Evolutionary conservation across 352 stramenopile genomes (phyloP), one percentile per base, ranked within the genome.

Genomic region (Phytophthora nicotianae): DNA sequence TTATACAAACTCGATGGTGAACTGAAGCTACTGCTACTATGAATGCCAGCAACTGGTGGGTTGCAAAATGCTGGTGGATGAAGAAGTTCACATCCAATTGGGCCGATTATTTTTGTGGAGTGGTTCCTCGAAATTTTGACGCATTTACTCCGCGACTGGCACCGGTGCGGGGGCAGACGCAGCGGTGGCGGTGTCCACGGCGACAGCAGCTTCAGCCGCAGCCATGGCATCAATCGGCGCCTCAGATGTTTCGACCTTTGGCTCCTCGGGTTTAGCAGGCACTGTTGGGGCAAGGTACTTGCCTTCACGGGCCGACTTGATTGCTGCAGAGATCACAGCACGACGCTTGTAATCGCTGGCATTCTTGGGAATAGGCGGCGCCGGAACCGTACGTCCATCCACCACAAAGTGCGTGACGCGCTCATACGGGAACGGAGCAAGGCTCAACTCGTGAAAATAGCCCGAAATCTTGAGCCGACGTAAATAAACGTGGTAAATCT

Each of bases 391-490:
- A 27, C 77, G 79, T 38, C 83, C 83, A 35, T 92, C 83, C 40
- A 95, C 83, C n/a, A 93, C 82, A 57, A 95, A 87, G 45, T 95
- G 86, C 49, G 86, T 93, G 24, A 92, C 86, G 35, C 82, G 81
- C 29, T 95, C 83, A 40, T 95, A 95, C n/a, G 86, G 86, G 65
- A 95, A 95, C 19, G 71, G 60, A 47, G 68, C 55, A 26, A 95
- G 53, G 24, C 67, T 78, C 8, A 72, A 59, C 48, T 95, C 86
- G 72, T 93, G 81, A 47, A 93, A 95, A 58, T 79, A 92, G 7
- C 82, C 86, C 2, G 60, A 74, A 50, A 85, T 81, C 57, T 83
- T 81, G 26, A 93, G 74, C 3, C 86, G 83, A n/a, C 86, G 86
- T 37, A 95, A 72, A 35, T 89, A 74, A 19, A 95, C 81, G 42